Percentiles rank a stretch among this genome's conserved stretches.
These are phyloP conservation scores for Taxillus chinensis DNA, from an alignment of 164 flowering plant species.

Conservation along the genomic window DNA sequence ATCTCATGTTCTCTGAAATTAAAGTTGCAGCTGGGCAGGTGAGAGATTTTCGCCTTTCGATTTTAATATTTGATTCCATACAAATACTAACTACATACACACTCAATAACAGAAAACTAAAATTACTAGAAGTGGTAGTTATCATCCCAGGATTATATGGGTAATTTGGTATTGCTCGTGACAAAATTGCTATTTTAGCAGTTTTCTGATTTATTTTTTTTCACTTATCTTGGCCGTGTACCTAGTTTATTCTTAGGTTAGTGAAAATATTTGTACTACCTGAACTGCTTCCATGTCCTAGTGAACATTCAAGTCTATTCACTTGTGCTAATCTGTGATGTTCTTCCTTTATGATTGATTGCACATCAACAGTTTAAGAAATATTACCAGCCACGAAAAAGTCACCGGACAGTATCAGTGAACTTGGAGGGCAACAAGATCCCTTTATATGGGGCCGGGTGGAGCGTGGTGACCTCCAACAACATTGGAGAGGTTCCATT, in stretches of 20 bases:
- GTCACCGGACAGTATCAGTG: constrained; percentile 40
- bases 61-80: background rate
- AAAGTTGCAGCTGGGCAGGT: constrained; percentile 84
- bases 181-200: too few species aligned
- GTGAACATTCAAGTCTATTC: too few species aligned
- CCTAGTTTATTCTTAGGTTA: too few species aligned
- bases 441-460: constrained; percentile 90
- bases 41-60: background rate
- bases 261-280: too few species aligned
- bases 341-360: background rate
- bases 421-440: constrained; percentile 56
- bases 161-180: too few species aligned
- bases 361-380: constrained; percentile 56
- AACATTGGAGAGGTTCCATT: constrained; percentile 44
- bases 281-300: too few species aligned
- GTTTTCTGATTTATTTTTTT: too few species aligned
- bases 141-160: too few species aligned
- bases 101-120: too few species aligned
- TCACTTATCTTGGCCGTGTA: too few species aligned
- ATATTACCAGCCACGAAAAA: constrained; percentile 86
- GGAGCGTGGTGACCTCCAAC: constrained; percentile 33
- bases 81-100: background rate
- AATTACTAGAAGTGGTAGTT: too few species aligned
- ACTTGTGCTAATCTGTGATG: too few species aligned
- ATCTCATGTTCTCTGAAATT: constrained; percentile 65